These are phyloP conservation scores for Aspergillus fructus DNA, from an alignment of 2,329 filamentous ascomycete genomes.

Conservation along the genomic window DNA sequence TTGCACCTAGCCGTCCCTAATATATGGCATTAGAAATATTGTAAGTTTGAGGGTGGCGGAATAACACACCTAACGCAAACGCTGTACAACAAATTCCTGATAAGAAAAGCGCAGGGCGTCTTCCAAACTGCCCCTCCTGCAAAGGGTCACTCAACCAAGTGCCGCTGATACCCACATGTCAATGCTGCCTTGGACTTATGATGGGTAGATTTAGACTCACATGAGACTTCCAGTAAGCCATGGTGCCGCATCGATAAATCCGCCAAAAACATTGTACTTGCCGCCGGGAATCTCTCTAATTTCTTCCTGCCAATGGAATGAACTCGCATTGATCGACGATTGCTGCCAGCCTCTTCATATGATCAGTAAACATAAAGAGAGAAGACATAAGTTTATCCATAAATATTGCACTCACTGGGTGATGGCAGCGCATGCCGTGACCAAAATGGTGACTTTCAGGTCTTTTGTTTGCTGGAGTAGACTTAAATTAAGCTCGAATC, in stretches of 20 bases:
- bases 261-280: neutral
- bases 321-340: conserved; percentile 23
- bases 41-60: neutral
- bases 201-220: neutral
- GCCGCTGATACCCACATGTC: conserved; percentile 8
- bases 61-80: conserved; percentile 12
- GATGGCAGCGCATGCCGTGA: conserved; percentile 25
- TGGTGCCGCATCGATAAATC: conserved; percentile 16
- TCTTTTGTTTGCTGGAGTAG: conserved; percentile 17
- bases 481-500: neutral
- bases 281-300: neutral
- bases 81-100: conserved; percentile 31
- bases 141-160: conserved; percentile 24
- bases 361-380: neutral
- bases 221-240: conserved; percentile 20
- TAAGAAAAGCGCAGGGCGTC: conserved; percentile 41
- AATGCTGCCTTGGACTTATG: too few relatives aligned
- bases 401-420: conserved; percentile 18
- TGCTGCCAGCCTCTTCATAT: conserved; percentile 24
- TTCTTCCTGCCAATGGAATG: neutral
- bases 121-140: conserved; percentile 18
- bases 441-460: conserved; percentile 21
- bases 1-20: conserved; percentile 20
- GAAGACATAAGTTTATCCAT: neutral
- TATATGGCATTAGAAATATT: neutral